Conservation (phyloP, 2,329 filamentous ascomycete genomes). For the Monosporascus sp. region DNA sequence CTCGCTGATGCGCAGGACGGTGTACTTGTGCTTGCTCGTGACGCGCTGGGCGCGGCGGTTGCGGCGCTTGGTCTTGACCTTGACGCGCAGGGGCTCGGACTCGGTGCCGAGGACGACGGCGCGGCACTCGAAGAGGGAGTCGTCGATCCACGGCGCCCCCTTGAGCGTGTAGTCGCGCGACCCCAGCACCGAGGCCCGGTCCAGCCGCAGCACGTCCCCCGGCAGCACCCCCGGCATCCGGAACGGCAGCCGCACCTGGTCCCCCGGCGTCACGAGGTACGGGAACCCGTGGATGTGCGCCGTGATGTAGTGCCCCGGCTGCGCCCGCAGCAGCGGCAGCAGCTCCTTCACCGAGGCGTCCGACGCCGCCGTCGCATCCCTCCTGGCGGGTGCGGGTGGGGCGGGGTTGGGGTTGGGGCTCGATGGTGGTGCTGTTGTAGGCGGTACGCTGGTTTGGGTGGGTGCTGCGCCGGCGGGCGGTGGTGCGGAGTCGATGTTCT, state of each 20-base stretch:
- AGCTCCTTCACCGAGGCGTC: slow-evolving; percentile 47
- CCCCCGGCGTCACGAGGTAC: slow-evolving; percentile 74
- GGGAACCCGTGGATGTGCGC: slow-evolving; percentile 74
- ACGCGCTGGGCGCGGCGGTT: slow-evolving; percentile 70
- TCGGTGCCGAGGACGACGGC: slow-evolving; percentile 83
- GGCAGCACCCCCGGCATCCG: slow-evolving; percentile 70
- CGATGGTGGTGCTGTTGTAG: background rate
- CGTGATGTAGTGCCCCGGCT: slow-evolving; percentile 73
- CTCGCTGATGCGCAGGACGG: slow-evolving; percentile 79
- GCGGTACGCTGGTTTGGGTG: slow-evolving; percentile 9
- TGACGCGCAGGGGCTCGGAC: slow-evolving; percentile 69
- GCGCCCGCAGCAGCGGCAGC: slow-evolving; percentile 66
- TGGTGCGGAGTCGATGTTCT: slow-evolving; percentile 25
- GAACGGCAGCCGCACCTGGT: slow-evolving; percentile 73
- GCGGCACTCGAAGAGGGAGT: slow-evolving; percentile 77
- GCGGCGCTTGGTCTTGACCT: slow-evolving; percentile 77
- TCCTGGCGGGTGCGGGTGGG: slow-evolving; percentile 1
- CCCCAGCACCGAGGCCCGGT: slow-evolving; percentile 77
- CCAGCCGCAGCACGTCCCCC: slow-evolving; percentile 82
- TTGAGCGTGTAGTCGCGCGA: slow-evolving; percentile 88
- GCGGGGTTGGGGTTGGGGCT: slow-evolving; percentile 4
- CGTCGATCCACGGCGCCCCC: slow-evolving; percentile 76
- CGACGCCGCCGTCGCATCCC: slow-evolving; percentile 38
- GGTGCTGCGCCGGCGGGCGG: slow-evolving; percentile 27
- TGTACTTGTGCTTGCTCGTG: slow-evolving; percentile 87